Evolutionary conservation across 805 yeast genomes (phyloP).

Genomic region (Candida chauliodis): DNA sequence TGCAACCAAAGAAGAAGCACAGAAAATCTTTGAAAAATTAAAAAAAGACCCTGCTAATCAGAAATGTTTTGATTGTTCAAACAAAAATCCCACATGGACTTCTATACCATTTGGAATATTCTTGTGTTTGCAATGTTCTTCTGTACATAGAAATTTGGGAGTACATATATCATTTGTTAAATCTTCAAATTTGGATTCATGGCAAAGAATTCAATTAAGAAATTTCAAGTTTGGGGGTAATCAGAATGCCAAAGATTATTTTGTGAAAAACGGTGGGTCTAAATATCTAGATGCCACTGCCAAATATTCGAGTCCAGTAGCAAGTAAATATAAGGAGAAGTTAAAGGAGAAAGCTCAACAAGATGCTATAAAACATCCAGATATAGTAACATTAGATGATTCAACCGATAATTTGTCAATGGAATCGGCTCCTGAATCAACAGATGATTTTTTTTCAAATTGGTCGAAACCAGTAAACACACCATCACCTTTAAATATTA

Average conservation of each 20-base stretch:
- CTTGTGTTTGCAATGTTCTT: conserved; percentile 90
- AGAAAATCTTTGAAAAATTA: conserved; percentile 59
- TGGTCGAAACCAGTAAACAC: conserved; percentile 79
- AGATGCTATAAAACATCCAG: conserved; percentile 73
- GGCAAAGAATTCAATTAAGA: conserved; percentile 88
- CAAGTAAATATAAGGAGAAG: conserved; percentile 77
- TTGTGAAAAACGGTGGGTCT: conserved; percentile 84
- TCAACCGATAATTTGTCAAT: conserved; percentile 23
- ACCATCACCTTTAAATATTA: conserved; percentile 46
- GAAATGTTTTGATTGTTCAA: conserved; percentile 89
- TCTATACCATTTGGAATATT: conserved; percentile 94
- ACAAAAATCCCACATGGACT: conserved; percentile 97
- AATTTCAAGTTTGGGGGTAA: conserved; percentile 95
- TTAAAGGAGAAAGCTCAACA: conserved; percentile 62
- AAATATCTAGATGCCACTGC: conserved; percentile 64
- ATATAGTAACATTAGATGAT: conserved; percentile 63
- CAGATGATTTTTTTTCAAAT: conserved; percentile 85
- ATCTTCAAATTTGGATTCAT: conserved; percentile 86
- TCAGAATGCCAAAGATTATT: conserved; percentile 77
- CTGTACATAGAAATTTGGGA: conserved; percentile 93
- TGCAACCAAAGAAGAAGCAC: conserved; percentile 69
- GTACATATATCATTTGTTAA: conserved; percentile 95
- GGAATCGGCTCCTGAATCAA: conserved; percentile 34
- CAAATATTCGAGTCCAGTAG: conserved; percentile 78
- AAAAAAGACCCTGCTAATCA: conserved; percentile 70